A percentile compares a stretch with the other conserved stretches of the same genome.
Evolutionary conservation across 345 rosid genomes (phyloP).

Genomic region (Linum trigynum): DNA sequence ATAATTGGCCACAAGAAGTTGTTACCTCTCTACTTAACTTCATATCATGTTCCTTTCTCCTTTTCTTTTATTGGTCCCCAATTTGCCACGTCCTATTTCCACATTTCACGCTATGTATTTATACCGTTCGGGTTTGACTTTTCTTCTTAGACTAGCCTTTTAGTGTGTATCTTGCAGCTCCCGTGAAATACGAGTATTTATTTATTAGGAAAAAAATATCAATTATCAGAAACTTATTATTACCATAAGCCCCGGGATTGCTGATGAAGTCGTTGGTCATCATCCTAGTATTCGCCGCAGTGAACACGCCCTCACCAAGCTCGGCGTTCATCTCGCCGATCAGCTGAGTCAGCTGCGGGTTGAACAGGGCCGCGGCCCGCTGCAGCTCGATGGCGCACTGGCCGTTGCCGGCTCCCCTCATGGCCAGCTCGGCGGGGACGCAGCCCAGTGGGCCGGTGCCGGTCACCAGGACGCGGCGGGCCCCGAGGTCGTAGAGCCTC

Average conservation of each 20-base stretch:
- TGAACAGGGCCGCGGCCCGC: conserved; percentile 16
- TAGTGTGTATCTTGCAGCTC: no score
- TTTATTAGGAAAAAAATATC: neutral
- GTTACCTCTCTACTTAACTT: no score
- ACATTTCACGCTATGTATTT: neutral
- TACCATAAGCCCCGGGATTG: conserved; percentile 18
- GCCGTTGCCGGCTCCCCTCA: conserved; percentile 10
- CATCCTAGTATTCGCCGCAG: conserved; percentile 14
- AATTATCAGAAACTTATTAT: no score
- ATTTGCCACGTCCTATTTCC: neutral
- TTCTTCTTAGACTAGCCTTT: no score
- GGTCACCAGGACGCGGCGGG: conserved; percentile 20
- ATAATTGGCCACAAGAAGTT: neutral
- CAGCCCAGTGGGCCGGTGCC: conserved; percentile 25
- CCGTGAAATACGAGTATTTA: neutral
- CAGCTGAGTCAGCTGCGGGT: conserved; percentile 17
- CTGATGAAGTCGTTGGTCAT: conserved; percentile 3
- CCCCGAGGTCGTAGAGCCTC: conserved; percentile 19
- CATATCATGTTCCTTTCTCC: neutral
- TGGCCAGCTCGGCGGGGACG: conserved; percentile 20
- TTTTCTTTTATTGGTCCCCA: neutral
- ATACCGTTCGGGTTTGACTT: no score
- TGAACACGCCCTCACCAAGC: conserved; percentile 14
- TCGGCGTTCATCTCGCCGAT: conserved; percentile 8
- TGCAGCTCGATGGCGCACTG: conserved; percentile 13